Percentiles rank a stretch among this genome's conserved stretches.
phyloP scores from a whole-genome alignment of 768 basidiomycete genomes.

The Coprinellus micaceus region DNA sequence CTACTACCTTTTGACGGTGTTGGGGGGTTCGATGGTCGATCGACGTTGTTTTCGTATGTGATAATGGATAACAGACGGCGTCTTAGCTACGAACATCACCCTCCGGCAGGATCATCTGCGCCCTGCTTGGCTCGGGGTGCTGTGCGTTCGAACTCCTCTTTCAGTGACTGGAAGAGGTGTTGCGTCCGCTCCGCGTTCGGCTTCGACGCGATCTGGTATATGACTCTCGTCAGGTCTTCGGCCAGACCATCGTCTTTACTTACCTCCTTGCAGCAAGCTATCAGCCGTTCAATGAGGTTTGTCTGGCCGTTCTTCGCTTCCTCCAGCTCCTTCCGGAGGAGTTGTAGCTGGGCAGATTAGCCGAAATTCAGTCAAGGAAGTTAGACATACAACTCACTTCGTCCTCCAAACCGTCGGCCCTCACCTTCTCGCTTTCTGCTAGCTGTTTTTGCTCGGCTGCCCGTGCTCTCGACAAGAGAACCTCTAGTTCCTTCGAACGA shows the following conservation, averaged over 20 bases:
- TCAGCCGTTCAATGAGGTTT: conserved; percentile 77
- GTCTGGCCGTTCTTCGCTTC: conserved; percentile 77
- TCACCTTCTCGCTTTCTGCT: conserved; percentile 67
- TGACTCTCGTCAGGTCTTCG: conserved; percentile 9
- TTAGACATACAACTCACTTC: conserved; percentile 49
- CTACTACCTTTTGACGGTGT: background rate
- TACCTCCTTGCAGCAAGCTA: conserved; percentile 86
- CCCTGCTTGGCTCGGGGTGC: conserved; percentile 44
- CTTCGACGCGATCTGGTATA: conserved; percentile 35
- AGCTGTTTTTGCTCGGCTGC: conserved; percentile 85
- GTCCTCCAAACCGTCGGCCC: conserved; percentile 66
- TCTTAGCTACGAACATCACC: conserved; percentile 14
- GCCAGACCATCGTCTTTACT: conserved; percentile 20
- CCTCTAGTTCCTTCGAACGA: conserved; percentile 88
- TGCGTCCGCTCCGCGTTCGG: conserved; percentile 83
- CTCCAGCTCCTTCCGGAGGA: conserved; percentile 73
- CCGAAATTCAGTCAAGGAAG: background rate
- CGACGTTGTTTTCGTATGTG: conserved; percentile 2
- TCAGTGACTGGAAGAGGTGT: conserved; percentile 72
- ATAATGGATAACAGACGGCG: conserved; percentile 8
- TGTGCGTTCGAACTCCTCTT: conserved; percentile 80
- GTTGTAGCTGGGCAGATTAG: conserved; percentile 45
- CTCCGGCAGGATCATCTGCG: conserved; percentile 35
- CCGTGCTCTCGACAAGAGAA: conserved; percentile 80
- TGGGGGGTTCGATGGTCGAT: background rate